Conservation (phyloP, 1,284 basidiomycete species). For the Cutaneotrichosporon arboriforme region DNA sequence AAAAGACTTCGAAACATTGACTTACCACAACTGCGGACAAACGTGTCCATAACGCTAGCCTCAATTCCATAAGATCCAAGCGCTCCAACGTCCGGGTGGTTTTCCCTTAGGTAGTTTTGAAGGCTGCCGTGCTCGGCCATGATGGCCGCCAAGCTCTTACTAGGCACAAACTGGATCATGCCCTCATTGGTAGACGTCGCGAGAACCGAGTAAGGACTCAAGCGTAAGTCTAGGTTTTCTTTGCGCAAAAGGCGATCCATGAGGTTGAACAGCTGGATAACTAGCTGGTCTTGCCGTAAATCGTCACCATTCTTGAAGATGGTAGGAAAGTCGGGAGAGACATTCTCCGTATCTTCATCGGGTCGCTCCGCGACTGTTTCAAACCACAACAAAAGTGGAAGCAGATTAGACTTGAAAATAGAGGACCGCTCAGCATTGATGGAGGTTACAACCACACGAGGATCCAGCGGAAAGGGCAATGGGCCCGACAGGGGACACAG, state of each 20-base stretch:
- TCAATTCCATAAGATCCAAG: slow-evolving; percentile 89
- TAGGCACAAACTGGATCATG: slow-evolving; percentile 93
- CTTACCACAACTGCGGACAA: slow-evolving; percentile 93
- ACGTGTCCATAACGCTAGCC: slow-evolving; percentile 87
- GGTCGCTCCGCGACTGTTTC: slow-evolving; percentile 52
- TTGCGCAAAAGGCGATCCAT: slow-evolving; percentile 83
- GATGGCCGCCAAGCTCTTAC: slow-evolving; percentile 89
- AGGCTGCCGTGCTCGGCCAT: slow-evolving; percentile 88
- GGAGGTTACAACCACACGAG: slow-evolving; percentile 70
- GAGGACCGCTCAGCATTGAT: slow-evolving; percentile 86
- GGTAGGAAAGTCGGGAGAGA: slow-evolving; percentile 66
- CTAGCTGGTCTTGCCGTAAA: slow-evolving; percentile 56
- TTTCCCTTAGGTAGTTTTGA: slow-evolving; percentile 76
- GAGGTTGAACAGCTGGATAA: slow-evolving; percentile 27
- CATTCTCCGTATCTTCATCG: slow-evolving; percentile 25
- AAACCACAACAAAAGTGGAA: slow-evolving; percentile 85
- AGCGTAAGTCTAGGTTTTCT: slow-evolving; percentile 89
- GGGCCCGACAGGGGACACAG: slow-evolving; percentile 64
- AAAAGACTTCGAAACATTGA: background rate
- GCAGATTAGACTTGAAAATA: slow-evolving; percentile 96
- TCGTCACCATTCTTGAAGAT: slow-evolving; percentile 99
- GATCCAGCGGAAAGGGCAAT: slow-evolving; percentile 83
- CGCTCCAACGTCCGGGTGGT: slow-evolving; percentile 85
- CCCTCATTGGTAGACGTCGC: slow-evolving; percentile 90
- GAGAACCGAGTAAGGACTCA: slow-evolving; percentile 89